Evolutionary conservation across 805 yeast species (phyloP).

Genomic region (Ogataea polymorpha): DNA sequence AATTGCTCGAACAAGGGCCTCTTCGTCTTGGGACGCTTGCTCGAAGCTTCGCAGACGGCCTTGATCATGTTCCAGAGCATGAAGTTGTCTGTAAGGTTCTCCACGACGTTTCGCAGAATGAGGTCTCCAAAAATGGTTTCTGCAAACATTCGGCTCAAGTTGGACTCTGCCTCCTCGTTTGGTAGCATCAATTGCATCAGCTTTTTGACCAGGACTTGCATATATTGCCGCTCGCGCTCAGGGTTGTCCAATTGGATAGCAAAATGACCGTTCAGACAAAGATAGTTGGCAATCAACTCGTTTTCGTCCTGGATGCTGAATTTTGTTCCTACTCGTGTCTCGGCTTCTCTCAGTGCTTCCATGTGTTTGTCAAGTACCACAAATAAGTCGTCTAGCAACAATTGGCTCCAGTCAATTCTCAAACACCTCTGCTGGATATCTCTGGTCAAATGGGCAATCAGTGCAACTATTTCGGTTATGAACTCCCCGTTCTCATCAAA

Average conservation of each 20-base stretch:
- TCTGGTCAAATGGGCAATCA: constrained; percentile 39
- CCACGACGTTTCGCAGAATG: constrained; percentile 38
- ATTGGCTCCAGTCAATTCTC: constrained; percentile 32
- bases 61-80: constrained; percentile 45
- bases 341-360: constrained; percentile 10
- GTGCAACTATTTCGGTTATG: constrained; percentile 36
- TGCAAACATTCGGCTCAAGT: constrained; percentile 37
- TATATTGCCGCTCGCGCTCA: constrained; percentile 32
- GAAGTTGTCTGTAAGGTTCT: constrained; percentile 49
- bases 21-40: background rate
- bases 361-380: constrained; percentile 34
- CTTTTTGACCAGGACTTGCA: constrained; percentile 34
- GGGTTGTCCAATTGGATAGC: constrained; percentile 17
- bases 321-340: constrained; percentile 15
- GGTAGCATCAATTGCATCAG: constrained; percentile 39
- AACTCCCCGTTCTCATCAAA: constrained; percentile 39
- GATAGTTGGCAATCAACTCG: constrained; percentile 16
- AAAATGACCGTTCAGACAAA: constrained; percentile 22
- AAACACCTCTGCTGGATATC: constrained; percentile 35
- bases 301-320: constrained; percentile 7
- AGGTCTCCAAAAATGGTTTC: constrained; percentile 41
- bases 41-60: constrained; percentile 12
- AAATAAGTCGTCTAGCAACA: constrained; percentile 46
- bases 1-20: constrained; percentile 11
- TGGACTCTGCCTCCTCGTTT: constrained; percentile 38